phyloP scores from a whole-genome alignment of 805 yeast genomes.

The Wilhelminamyces savonicus region DNA sequence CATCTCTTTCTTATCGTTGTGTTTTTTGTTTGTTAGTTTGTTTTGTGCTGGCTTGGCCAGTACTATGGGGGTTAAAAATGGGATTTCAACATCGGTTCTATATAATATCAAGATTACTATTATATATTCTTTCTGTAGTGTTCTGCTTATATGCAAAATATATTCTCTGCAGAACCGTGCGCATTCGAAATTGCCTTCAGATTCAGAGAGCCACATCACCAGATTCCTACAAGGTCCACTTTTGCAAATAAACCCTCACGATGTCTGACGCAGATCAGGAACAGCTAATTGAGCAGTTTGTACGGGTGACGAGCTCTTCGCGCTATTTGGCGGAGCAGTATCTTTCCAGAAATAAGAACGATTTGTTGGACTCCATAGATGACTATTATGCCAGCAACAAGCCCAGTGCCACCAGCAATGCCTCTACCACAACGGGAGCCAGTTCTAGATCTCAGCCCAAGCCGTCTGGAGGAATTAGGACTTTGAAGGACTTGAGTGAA shows the following conservation, averaged over 20 bases:
- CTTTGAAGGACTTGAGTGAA: slow-evolving; percentile 36
- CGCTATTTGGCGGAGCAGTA: slow-evolving; percentile 33
- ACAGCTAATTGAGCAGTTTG: slow-evolving; percentile 24
- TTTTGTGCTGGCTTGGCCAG: slow-evolving; percentile 5
- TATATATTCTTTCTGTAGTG: background rate
- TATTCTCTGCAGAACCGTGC: no score
- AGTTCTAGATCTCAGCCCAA: background rate
- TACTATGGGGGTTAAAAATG: slow-evolving; percentile 32
- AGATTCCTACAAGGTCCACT: no score
- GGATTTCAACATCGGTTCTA: slow-evolving; percentile 46
- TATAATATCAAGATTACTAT: slow-evolving; percentile 9
- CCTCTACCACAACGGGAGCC: no score
- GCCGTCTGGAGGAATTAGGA: slow-evolving; percentile 21
- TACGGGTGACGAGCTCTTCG: slow-evolving; percentile 29
- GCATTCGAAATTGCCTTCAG: no score
- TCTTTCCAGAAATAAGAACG: slow-evolving; percentile 28
- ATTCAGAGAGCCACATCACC: no score
- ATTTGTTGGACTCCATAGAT: slow-evolving; percentile 34
- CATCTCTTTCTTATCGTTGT: slow-evolving; percentile 8
- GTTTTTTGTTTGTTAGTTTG: slow-evolving; percentile 3
- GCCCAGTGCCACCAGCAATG: slow-evolving; percentile 4
- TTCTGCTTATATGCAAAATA: no score
- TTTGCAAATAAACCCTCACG: no score
- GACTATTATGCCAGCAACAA: slow-evolving; percentile 28
- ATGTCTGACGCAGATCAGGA: slow-evolving; percentile 12